Percentiles rank a stretch among this genome's conserved stretches.
phyloP scores from a whole-genome alignment of 2,329 filamentous ascomycete species.

The Pseudogymnoascus sp. region DNA sequence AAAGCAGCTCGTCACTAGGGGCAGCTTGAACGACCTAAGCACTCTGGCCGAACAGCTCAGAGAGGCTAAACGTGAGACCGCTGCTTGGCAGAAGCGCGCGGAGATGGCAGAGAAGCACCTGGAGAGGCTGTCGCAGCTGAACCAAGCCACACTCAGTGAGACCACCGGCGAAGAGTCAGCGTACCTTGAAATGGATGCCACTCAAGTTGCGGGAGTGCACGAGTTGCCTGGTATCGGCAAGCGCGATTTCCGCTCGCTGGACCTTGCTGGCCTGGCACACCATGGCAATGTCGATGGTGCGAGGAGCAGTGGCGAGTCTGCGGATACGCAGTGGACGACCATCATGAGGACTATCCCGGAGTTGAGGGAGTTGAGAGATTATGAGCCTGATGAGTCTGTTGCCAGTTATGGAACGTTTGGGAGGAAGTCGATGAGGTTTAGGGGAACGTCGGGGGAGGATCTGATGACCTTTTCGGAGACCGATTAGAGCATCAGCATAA shows the following conservation, averaged over 20 bases:
- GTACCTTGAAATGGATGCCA: not conserved
- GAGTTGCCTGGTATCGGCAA: not conserved
- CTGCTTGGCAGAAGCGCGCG: constrained; percentile 48
- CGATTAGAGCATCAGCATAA: not conserved
- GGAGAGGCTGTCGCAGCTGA: constrained; percentile 26
- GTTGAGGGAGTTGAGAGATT: not conserved
- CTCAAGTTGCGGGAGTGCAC: not conserved
- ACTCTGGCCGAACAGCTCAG: constrained; percentile 43
- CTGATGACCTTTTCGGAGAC: not conserved
- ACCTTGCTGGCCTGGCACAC: not conserved
- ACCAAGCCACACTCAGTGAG: not conserved
- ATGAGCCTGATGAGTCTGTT: not conserved
- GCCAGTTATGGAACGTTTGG: not conserved
- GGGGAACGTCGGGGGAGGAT: not conserved
- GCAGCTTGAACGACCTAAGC: constrained; percentile 31
- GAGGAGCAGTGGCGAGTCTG: not conserved
- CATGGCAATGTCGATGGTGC: not conserved
- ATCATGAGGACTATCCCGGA: not conserved
- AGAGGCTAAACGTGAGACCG: constrained; percentile 35
- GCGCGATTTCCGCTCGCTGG: not conserved
- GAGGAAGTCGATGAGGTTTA: not conserved
- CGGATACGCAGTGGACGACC: not conserved
- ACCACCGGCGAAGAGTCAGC: not conserved
- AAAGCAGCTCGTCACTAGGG: constrained; percentile 36
- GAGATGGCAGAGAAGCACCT: constrained; percentile 49